A percentile compares a stretch with the other conserved stretches of the same genome.
These are phyloP conservation scores for Peterozyma toletana DNA, from an alignment of 805 yeast genomes.

Conservation along the genomic window DNA sequence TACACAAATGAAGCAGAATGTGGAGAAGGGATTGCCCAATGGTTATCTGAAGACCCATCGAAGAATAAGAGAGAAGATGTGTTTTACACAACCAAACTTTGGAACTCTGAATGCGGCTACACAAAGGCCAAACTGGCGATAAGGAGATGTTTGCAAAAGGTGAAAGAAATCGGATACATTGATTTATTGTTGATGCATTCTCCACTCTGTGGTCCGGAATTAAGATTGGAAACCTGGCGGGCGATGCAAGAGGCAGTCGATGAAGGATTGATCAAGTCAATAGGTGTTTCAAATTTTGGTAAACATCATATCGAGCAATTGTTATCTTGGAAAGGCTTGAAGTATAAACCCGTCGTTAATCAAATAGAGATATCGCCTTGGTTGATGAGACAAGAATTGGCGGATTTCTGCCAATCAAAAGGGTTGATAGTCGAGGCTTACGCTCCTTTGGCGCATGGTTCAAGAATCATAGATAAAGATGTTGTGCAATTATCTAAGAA, in stretches of 20 bases:
- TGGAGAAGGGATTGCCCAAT: conserved; percentile 37
- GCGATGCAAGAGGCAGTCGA: conserved; percentile 72
- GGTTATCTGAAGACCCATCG: conserved; percentile 28
- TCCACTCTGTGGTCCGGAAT: conserved; percentile 40
- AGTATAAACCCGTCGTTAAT: conserved; percentile 61
- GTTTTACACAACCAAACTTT: conserved; percentile 64
- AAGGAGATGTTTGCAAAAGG: conserved; percentile 42
- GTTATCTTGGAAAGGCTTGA: conserved; percentile 46
- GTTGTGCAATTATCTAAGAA: conserved; percentile 41
- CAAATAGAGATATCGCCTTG: conserved; percentile 85
- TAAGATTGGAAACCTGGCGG: conserved; percentile 56
- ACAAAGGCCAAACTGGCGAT: conserved; percentile 51
- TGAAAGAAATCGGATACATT: conserved; percentile 53
- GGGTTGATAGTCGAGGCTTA: conserved; percentile 65
- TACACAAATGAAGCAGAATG: conserved; percentile 43
- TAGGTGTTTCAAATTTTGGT: conserved; percentile 79
- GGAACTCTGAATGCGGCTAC: conserved; percentile 64
- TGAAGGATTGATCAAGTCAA: conserved; percentile 48
- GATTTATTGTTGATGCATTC: conserved; percentile 66
- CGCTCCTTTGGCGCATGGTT: conserved; percentile 67
- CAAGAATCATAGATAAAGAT: conserved; percentile 46
- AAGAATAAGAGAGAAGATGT: conserved; percentile 41
- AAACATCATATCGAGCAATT: conserved; percentile 51
- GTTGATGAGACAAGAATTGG: conserved; percentile 61
- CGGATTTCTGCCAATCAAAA: conserved; percentile 48